These are phyloP conservation scores for Halophytophthora polymorphica DNA, from an alignment of 352 stramenopile species.

Conservation along the genomic window DNA sequence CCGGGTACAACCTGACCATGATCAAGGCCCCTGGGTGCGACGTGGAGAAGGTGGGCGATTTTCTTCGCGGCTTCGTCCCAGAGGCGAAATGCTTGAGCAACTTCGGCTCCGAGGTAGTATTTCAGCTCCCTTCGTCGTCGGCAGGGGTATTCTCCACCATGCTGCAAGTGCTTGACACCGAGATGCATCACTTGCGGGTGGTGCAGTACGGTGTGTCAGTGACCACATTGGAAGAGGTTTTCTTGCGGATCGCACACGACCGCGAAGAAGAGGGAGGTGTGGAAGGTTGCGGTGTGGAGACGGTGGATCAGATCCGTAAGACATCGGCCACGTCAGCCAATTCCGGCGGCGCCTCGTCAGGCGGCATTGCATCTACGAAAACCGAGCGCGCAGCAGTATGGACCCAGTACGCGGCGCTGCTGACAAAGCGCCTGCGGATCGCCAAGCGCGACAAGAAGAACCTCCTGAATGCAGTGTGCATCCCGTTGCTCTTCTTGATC, in stretches of 20 bases:
- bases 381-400: constrained; percentile 28
- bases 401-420: constrained; percentile 42
- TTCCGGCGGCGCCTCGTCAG: constrained; percentile 19
- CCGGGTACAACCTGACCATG: constrained; percentile 86
- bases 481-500: constrained; percentile 60
- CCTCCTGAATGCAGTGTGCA: constrained; percentile 48
- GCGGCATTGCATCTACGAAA: constrained; percentile 17
- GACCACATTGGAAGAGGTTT: constrained; percentile 99
- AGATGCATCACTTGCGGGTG: constrained; percentile 54
- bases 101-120: constrained; percentile 92
- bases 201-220: constrained; percentile 95
- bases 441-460: constrained; percentile 64
- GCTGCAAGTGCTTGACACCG: constrained; percentile 80
- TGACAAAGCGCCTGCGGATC: constrained; percentile 62
- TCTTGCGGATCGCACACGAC: constrained; percentile 79
- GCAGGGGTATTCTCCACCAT: constrained; percentile 88
- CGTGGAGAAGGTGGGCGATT: constrained; percentile 25
- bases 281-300: constrained; percentile 16
- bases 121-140: constrained; percentile 89
- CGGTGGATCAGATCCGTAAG: constrained; percentile 30
- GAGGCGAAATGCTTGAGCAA: constrained; percentile 85
- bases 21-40: constrained; percentile 42
- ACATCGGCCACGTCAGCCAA: constrained; percentile 35
- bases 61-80: constrained; percentile 59
- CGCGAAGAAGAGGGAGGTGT: constrained; percentile 32